Conservation (phyloP, 805 yeast species). For the Vanderwaltozyma yarrowii region DNA sequence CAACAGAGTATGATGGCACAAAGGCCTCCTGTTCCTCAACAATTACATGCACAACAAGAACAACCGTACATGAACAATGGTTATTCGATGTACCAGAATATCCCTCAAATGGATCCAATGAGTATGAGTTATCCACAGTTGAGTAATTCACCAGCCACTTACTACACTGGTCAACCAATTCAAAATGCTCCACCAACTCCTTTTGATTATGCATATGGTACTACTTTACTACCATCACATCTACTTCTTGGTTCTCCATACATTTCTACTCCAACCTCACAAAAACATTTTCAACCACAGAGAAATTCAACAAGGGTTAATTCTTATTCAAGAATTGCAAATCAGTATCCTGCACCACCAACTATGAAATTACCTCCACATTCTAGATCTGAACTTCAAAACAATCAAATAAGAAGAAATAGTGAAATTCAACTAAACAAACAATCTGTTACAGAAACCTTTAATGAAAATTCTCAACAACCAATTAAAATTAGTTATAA, state of each 20-base stretch:
- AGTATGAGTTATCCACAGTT: neutral
- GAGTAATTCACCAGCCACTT: conserved; percentile 4
- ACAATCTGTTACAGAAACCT: neutral
- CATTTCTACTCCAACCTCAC: conserved; percentile 31
- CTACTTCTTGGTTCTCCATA: conserved; percentile 52
- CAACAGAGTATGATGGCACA: too few species aligned
- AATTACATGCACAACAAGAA: neutral
- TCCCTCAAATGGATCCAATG: neutral
- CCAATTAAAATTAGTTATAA: conserved; percentile 18
- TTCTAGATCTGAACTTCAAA: neutral
- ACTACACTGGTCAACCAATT: conserved; percentile 14
- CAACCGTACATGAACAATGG: neutral
- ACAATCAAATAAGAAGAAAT: neutral
- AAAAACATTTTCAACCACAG: neutral
- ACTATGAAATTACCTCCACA: conserved; percentile 1
- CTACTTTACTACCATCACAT: conserved; percentile 54
- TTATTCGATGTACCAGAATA: neutral
- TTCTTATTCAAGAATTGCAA: neutral
- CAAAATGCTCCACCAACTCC: conserved; percentile 39
- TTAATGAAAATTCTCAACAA: conserved; percentile 1
- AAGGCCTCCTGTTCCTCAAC: too few species aligned
- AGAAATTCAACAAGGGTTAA: neutral
- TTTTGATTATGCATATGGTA: conserved; percentile 48
- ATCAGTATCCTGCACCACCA: neutral
- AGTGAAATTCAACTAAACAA: neutral